Evolutionary conservation across 306 rosid species (phyloP).

Genomic region (Vachellia pachyceras): DNA sequence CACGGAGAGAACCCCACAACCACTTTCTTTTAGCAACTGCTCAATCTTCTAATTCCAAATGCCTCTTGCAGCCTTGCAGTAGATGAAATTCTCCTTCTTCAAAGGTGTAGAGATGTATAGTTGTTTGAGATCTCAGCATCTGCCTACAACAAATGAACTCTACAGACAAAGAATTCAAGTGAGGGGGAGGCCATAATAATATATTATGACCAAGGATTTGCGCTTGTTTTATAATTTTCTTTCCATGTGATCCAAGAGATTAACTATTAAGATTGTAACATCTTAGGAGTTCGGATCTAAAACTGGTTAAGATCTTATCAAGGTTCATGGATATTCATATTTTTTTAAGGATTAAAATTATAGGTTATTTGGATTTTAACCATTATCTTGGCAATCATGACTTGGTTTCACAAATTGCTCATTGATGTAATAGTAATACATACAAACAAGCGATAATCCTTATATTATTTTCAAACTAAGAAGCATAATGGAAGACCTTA

Average conservation of each 20-base stretch:
- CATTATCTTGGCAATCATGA: not conserved
- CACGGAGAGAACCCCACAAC: not conserved
- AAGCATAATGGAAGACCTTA: constrained; percentile 42
- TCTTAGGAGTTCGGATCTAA: not conserved
- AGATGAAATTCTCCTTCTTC: not conserved
- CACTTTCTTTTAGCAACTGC: not conserved
- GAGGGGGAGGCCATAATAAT: not conserved
- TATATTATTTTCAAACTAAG: constrained; percentile 15
- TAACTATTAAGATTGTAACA: not conserved
- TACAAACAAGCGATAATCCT: not conserved
- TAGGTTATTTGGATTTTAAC: not conserved
- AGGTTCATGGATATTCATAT: not conserved
- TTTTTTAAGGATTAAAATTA: not conserved
- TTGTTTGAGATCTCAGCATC: not conserved
- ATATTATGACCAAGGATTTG: not conserved
- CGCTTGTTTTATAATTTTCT: not conserved
- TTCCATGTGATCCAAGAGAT: not conserved
- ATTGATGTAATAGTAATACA: not conserved
- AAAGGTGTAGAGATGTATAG: not conserved
- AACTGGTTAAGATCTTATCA: not conserved
- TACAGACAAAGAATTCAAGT: not conserved
- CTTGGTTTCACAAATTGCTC: not conserved
- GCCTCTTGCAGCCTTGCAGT: not conserved
- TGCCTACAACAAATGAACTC: not conserved
- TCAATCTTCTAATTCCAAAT: not conserved